These are phyloP conservation scores for Pulicaria dysenterica DNA, from an alignment of 129 eudicot species.

Conservation along the genomic window DNA sequence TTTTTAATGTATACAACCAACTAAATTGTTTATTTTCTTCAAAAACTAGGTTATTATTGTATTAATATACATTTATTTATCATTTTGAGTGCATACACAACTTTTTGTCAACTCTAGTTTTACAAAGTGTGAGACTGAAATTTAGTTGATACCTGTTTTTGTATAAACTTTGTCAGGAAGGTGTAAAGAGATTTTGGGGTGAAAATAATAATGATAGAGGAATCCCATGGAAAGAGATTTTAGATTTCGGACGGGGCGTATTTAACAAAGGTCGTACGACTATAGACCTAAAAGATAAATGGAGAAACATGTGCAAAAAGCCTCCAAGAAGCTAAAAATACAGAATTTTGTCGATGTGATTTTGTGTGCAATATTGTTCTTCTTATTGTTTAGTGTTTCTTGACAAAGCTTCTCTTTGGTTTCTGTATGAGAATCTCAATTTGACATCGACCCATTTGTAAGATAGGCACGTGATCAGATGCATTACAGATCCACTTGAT, in stretches of 20 bases:
- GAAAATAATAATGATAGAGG: conserved; percentile 14
- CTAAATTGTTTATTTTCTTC: not conserved
- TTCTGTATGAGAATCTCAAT: not conserved
- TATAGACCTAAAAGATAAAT: conserved; percentile 76
- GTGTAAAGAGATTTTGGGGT: conserved; percentile 36
- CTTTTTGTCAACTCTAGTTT: not conserved
- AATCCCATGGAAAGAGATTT: conserved; percentile 70
- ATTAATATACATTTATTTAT: not conserved
- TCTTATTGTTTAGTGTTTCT: not conserved
- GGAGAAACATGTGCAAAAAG: conserved; percentile 76
- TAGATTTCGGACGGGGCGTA: conserved; percentile 57
- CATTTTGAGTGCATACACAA: not conserved
- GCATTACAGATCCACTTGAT: conserved; percentile 5
- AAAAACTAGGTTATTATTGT: not conserved
- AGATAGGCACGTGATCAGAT: conserved; percentile 6
- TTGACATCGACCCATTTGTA: not conserved
- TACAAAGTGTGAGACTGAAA: not conserved
- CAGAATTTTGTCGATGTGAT: not conserved
- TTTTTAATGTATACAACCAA: not conserved
- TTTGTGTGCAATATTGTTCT: not conserved
- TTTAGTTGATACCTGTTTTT: conserved; percentile 3
- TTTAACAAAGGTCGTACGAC: conserved; percentile 60
- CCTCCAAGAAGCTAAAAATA: conserved; percentile 27
- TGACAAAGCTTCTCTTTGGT: not conserved
- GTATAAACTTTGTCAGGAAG: conserved; percentile 56